Base-by-base conservation (phyloP, 108 stramenopile species). In the Ochromonas danica region DNA sequence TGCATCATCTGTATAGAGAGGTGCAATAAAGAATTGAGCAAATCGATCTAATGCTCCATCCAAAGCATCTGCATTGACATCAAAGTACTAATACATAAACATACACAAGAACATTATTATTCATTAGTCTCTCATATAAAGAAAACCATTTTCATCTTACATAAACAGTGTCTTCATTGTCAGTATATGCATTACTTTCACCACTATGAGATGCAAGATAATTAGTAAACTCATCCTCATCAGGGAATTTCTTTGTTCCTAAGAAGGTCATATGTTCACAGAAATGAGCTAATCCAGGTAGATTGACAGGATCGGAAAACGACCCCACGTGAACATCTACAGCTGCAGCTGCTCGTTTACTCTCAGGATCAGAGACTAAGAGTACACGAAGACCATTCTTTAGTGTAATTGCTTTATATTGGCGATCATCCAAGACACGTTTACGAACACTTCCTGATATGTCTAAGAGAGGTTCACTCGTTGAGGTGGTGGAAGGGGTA, bases 201-300 rank as follows among this genome's bases (percentile, higher is more conserved):
- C 94, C 94, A 3, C 94, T 93, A 43, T 91, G 92, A 28, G 71
- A 62, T 6, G 89, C 61, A 31, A 95, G 80, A 62, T 88, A 97
- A 45, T 84, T 81, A 70, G 84, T 81, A 81, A 93, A 94, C 38
- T n/a, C 61, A 33, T 78, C 70, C 31, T 71, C 71, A 22, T 78
- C 39, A 30, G 78, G 70, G 28, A 35, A 77, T 43, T 86, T 83
- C 72, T 92, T 87, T 70, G 93, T 93, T 10, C 95, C 95, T 39
- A 96, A 62, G 80, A 96, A 96, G 0, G 91, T 72, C 93, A 94
- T 89, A 80, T 94, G 93, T 80, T 94, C 93, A 30, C 81, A 83
- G 39, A 92, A 91, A 79, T 93, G 93, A 0, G 93, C 93, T 6
- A 95, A 79, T 75, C 87, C 78, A 57, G 91, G 88, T 61, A 92